These are phyloP conservation scores for Tylopilus intermedius DNA, from an alignment of 768 basidiomycete genomes.

Conservation along the genomic window DNA sequence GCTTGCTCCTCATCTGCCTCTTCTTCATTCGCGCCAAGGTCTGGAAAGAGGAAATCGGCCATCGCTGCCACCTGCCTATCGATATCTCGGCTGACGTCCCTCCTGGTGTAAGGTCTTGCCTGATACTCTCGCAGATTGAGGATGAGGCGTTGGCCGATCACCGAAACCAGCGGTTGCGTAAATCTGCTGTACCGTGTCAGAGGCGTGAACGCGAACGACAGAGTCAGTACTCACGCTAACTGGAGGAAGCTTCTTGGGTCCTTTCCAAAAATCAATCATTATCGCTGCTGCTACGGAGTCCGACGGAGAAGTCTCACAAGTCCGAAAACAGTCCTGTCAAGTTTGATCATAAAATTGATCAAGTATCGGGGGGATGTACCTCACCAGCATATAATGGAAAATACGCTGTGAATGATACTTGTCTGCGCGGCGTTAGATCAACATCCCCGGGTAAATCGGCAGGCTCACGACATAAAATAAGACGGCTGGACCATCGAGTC, in stretches of 20 bases:
- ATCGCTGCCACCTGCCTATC: slow-evolving; percentile 18
- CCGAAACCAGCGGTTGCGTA: slow-evolving; percentile 10
- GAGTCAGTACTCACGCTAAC: not conserved
- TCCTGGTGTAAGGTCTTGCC: not conserved
- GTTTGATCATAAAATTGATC: not conserved
- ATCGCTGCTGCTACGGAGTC: not conserved
- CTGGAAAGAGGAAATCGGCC: not conserved
- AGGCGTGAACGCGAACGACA: not conserved
- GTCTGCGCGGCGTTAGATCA: not conserved
- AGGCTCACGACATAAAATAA: not conserved
- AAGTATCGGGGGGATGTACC: not conserved
- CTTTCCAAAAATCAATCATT: not conserved
- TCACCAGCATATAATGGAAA: not conserved
- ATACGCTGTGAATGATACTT: not conserved
- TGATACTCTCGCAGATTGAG: slow-evolving; percentile 14
- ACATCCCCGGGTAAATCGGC: not conserved
- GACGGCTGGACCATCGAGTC: not conserved
- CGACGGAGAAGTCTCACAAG: not conserved
- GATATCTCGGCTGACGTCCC: slow-evolving; percentile 15
- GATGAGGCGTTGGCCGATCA: slow-evolving; percentile 18
- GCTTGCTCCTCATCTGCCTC: not conserved
- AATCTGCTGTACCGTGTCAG: slow-evolving; percentile 6
- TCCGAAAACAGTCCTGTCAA: slow-evolving; percentile 7
- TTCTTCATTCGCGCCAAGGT: not conserved
- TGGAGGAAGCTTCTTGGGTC: slow-evolving; percentile 9